phyloP scores from a whole-genome alignment of 2,329 filamentous ascomycete species.

The Bipolaris oryzae region DNA sequence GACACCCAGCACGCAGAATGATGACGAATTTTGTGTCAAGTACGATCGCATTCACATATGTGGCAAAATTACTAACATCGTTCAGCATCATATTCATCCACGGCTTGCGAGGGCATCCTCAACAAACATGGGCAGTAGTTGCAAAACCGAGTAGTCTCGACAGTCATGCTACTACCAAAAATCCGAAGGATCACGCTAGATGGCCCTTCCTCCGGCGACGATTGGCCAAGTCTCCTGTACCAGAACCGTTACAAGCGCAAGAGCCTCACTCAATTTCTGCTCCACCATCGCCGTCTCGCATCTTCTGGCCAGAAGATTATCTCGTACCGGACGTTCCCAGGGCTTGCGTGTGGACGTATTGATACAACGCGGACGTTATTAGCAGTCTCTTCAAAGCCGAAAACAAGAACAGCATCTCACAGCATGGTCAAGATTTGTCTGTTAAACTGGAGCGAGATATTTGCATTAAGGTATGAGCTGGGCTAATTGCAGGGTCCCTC shows the following conservation, averaged over 20 bases:
- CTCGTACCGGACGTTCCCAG: slow-evolving; percentile 47
- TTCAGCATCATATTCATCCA: slow-evolving; percentile 12
- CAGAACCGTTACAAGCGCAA: slow-evolving; percentile 7
- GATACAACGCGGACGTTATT: slow-evolving; percentile 50
- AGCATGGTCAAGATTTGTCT: slow-evolving; percentile 39
- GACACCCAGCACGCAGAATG: slow-evolving; percentile 2
- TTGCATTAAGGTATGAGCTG: slow-evolving; percentile 32
- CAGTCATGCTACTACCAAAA: slow-evolving; percentile 7
- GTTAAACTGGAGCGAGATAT: slow-evolving; percentile 43
- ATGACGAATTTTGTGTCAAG: slow-evolving; percentile 1
- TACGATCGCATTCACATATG: background rate
- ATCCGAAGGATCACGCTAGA: background rate
- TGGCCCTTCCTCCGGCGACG: slow-evolving; percentile 11
- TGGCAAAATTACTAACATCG: background rate
- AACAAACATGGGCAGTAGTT: slow-evolving; percentile 11
- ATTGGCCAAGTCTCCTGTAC: slow-evolving; percentile 4
- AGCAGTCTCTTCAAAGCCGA: slow-evolving; percentile 43
- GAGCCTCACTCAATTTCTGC: background rate
- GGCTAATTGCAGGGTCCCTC: background rate
- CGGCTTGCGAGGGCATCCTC: slow-evolving; percentile 13
- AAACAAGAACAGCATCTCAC: slow-evolving; percentile 33
- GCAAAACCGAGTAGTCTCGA: background rate
- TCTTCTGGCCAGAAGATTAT: slow-evolving; percentile 42
- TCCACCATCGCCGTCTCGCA: slow-evolving; percentile 27
- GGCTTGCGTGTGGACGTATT: slow-evolving; percentile 51